Conservation (phyloP, 2,329 filamentous ascomycete genomes). For the Dryadomyces sulphureus region DNA sequence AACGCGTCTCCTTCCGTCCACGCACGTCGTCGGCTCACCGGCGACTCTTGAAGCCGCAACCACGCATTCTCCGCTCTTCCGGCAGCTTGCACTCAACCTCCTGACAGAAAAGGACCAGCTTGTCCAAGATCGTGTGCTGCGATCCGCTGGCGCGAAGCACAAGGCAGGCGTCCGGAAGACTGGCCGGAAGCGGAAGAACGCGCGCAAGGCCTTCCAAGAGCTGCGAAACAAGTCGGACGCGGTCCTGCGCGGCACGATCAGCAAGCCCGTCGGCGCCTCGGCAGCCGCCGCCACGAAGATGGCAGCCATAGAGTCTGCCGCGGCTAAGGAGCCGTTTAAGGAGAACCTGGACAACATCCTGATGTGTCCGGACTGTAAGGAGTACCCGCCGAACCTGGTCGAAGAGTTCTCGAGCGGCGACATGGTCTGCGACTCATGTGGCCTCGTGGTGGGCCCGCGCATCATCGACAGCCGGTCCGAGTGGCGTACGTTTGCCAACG, state of each 20-base stretch:
- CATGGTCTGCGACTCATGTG: slow-evolving; percentile 84
- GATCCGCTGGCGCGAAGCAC: slow-evolving; percentile 7
- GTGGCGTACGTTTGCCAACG: slow-evolving; percentile 98
- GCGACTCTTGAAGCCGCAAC: slow-evolving; percentile 31
- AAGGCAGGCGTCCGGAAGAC: slow-evolving; percentile 12
- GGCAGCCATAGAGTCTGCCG: slow-evolving; percentile 10
- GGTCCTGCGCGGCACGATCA: background rate
- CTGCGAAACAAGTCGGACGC: slow-evolving; percentile 7
- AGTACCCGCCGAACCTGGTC: slow-evolving; percentile 78
- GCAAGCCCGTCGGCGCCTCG: background rate
- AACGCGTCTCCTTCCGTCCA: background rate
- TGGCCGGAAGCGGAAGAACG: slow-evolving; percentile 11
- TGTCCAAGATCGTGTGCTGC: slow-evolving; percentile 3
- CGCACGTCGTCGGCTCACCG: slow-evolving; percentile 8
- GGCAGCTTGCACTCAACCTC: slow-evolving; percentile 35
- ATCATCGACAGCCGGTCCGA: slow-evolving; percentile 94
- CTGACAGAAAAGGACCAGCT: slow-evolving; percentile 21
- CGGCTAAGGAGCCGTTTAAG: slow-evolving; percentile 31
- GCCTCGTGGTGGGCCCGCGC: slow-evolving; percentile 75
- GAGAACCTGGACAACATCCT: slow-evolving; percentile 79
- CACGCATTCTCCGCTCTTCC: slow-evolving; percentile 58
- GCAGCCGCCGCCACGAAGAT: too few species aligned
- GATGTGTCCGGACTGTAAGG: slow-evolving; percentile 81
- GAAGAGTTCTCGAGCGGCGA: slow-evolving; percentile 90
- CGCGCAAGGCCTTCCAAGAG: slow-evolving; percentile 11